Conservation (phyloP, 116 monocot species). For the Cymodocea nodosa region DNA sequence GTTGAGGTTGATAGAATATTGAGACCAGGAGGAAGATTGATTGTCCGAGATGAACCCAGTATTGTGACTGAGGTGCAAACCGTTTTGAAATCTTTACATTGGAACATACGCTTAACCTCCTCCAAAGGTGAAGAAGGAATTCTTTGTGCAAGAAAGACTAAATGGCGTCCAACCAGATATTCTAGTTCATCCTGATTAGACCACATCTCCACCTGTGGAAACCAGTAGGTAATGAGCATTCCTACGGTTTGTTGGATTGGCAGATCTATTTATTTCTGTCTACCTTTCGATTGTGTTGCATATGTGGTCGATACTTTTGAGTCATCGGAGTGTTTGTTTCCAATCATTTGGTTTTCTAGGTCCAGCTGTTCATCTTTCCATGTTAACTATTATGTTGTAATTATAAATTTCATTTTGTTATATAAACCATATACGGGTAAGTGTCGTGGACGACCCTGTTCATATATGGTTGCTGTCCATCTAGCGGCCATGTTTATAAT, state of each 20-base stretch:
- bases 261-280: no score
- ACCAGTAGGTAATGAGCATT: neutral
- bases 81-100: slow-evolving; percentile 65
- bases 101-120: slow-evolving; percentile 56
- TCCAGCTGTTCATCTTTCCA: neutral
- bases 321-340: no score
- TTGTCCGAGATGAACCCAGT: slow-evolving; percentile 57
- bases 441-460: neutral
- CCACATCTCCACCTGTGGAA: neutral
- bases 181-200: slow-evolving; percentile 24
- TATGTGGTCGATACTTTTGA: no score
- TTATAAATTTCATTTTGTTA: neutral
- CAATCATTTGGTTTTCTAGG: no score
- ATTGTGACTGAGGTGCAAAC: slow-evolving; percentile 44
- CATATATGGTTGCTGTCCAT: no score
- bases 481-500: no score
- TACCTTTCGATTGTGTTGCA: no score
- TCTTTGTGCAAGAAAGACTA: slow-evolving; percentile 62
- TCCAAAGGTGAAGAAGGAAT: slow-evolving; percentile 45
- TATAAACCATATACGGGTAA: neutral
- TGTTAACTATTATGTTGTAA: neutral
- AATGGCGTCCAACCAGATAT: slow-evolving; percentile 57
- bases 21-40: slow-evolving; percentile 77
- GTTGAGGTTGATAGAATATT: slow-evolving; percentile 80
- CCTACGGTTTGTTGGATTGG: neutral